Conservation (phyloP, 306 rosid genomes). For the apple (Malus domestica) region ASM211411v1 NC_041795.1:26046001-26046500, state of each 20-base stretch:
- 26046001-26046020: background rate
- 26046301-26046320: slow-evolving; percentile 11
- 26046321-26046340: slow-evolving; percentile 12
- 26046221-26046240: slow-evolving; percentile 1
- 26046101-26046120: background rate
- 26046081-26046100: background rate
- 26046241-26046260: background rate
- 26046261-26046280: background rate
- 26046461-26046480: slow-evolving; percentile 33
- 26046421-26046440: slow-evolving; percentile 45
- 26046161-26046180: background rate
- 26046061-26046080: background rate
- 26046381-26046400: slow-evolving; percentile 8
- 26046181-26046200: background rate
- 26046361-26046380: background rate
- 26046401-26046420: slow-evolving; percentile 66
- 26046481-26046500: slow-evolving; percentile 25
- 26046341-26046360: slow-evolving; percentile 9
- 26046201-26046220: background rate
- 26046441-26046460: slow-evolving; percentile 17
- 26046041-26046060: background rate
- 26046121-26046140: background rate
- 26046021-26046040: background rate
- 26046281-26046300: background rate
- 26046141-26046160: background rate